Evolutionary conservation across 306 rosid genomes (phyloP), one percentile per base, ranked within the genome.

Genomic region (Adenanthera pavonina): DNA sequence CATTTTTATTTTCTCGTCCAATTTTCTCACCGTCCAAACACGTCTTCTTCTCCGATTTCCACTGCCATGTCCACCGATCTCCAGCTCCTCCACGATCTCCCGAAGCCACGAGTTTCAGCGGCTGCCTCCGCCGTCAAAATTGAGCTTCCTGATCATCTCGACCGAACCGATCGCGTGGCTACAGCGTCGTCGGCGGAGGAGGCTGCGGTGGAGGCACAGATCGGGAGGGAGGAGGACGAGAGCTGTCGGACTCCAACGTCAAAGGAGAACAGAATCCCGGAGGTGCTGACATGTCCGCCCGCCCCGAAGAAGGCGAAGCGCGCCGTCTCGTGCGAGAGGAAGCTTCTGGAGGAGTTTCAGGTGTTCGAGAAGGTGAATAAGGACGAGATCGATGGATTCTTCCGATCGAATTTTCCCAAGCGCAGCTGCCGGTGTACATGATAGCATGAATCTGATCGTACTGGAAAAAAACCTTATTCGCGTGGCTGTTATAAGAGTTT

Each of bases 361-460:
- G 56, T 79, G 77, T 69, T 69, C 0, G 76, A 79, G 20, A 48
- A 69, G 56, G 76, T 19, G 77, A 79, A 57, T 56, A 57, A 25
- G 75, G 76, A 79, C 41, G 82, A 79, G 57, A 56, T 69, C 77
- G 82, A 79, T 7, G 57, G 70, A 17, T 79, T 79, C 74, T 79
- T 56, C 60, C 61, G 69, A 71, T 79, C 82, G 60, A 70, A 13
- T 43, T 67, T 38, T 0, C 66, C 81, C 1, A 67, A 78, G 74
- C 20, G 81, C 30, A 78, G 67, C 36, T 78, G 81, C 75, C 67
- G 75, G 3, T 67, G 81, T 78, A 78, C 75, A 52, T 78, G 75
- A 76, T 41, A 0, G 2, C 0, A 25, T 15, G 9, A 6, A 38
- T 48, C 62, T 30, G 14, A 9, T 12, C 7, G 43, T 33, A 5